Percentiles rank a stretch among this genome's conserved stretches.
These are phyloP conservation scores for Rhodamnia argentea DNA, from an alignment of 345 rosid genomes.

Conservation along the genomic window DNA sequence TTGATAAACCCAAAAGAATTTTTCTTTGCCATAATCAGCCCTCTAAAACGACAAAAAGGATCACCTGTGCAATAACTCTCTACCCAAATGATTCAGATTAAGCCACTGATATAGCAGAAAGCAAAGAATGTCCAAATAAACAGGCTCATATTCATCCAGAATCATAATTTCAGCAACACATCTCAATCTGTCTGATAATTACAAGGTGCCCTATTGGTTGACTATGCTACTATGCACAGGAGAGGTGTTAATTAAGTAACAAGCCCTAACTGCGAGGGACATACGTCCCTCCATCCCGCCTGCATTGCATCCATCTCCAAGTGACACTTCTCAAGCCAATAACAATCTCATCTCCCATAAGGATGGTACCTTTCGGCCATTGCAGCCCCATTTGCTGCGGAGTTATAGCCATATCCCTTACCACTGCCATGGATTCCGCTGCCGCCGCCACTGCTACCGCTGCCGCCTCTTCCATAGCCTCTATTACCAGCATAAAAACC, in stretches of 20 bases:
- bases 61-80: neutral
- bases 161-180: neutral
- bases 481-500: neutral
- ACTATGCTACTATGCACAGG: neutral
- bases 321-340: neutral
- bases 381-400: slow-evolving; percentile 21
- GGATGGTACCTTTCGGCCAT: slow-evolving; percentile 54
- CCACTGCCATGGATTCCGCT: slow-evolving; percentile 28
- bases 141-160: neutral
- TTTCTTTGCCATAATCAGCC: neutral
- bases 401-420: slow-evolving; percentile 15
- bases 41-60: neutral
- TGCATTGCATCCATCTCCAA: neutral
- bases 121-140: neutral
- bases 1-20: neutral
- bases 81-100: neutral
- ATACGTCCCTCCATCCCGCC: neutral
- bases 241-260: neutral
- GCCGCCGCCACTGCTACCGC: slow-evolving; percentile 16
- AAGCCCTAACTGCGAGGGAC: neutral
- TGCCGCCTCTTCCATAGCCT: neutral
- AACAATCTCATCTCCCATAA: slow-evolving; percentile 30
- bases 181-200: neutral
- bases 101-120: neutral
- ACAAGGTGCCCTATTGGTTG: neutral